These are phyloP conservation scores for Casuarina cunninghamiana DNA, from an alignment of 306 rosid species.

Conservation along the genomic window DNA sequence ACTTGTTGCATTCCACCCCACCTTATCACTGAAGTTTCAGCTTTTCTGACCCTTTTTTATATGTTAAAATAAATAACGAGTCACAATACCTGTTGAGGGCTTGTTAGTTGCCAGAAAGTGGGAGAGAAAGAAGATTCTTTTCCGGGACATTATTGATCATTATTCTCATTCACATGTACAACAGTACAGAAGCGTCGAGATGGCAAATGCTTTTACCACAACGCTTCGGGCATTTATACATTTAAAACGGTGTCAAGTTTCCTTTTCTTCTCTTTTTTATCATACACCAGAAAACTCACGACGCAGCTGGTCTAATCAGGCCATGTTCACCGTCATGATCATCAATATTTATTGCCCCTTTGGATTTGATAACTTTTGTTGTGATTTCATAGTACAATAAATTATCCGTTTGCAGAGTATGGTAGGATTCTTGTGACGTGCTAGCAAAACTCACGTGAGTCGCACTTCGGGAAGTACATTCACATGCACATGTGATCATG, in stretches of 20 bases:
- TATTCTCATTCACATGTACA: slow-evolving; percentile 53
- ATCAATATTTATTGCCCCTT: neutral
- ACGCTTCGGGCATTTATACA: neutral
- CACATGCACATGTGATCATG: slow-evolving; percentile 75
- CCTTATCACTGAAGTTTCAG: slow-evolving; percentile 9
- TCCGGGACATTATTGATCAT: slow-evolving; percentile 29
- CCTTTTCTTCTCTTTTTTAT: slow-evolving; percentile 15
- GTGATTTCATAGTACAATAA: neutral
- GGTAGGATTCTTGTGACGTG: slow-evolving; percentile 63
- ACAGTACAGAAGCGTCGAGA: slow-evolving; percentile 29
- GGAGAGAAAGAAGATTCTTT: slow-evolving; percentile 53
- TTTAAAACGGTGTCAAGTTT: no score
- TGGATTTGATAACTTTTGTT: no score
- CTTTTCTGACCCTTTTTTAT: slow-evolving; percentile 4
- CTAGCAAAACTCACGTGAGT: slow-evolving; percentile 85
- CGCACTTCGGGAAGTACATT: slow-evolving; percentile 91
- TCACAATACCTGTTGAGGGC: slow-evolving; percentile 18
- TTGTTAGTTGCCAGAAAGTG: slow-evolving; percentile 46
- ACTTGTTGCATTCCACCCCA: neutral
- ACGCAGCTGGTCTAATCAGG: neutral
- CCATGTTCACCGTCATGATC: neutral
- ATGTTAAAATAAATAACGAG: neutral
- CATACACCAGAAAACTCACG: slow-evolving; percentile 20
- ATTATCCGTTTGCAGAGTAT: slow-evolving; percentile 17
- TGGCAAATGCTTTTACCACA: slow-evolving; percentile 24